A percentile compares a stretch with the other conserved stretches of the same genome.
These are phyloP conservation scores for Hypoxylon lenormandii DNA, from an alignment of 495 filamentous ascomycete genomes.

Conservation along the genomic window DNA sequence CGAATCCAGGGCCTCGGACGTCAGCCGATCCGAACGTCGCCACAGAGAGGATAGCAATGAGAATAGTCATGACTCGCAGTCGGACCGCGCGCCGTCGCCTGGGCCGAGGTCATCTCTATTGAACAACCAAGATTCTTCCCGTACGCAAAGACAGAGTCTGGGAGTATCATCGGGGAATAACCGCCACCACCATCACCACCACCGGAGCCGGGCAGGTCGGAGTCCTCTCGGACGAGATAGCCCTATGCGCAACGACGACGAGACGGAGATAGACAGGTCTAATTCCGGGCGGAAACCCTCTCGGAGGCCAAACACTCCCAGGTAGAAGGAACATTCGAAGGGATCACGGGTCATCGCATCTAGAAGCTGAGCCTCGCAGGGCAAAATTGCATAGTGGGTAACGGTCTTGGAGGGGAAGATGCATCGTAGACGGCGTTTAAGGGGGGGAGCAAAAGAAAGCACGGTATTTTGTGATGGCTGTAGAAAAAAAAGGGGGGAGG, in stretches of 20 bases:
- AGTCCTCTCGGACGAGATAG: conserved; percentile 44
- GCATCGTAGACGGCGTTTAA: conserved; percentile 38
- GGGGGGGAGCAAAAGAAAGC: conserved; percentile 5
- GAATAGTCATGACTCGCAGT: conserved; percentile 40
- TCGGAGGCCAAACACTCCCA: conserved; percentile 19
- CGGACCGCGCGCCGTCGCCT: conserved; percentile 44
- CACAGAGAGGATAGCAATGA: conserved; percentile 52
- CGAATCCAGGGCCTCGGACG: conserved; percentile 16
- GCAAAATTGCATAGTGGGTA: conserved; percentile 31
- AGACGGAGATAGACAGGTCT: conserved; percentile 18
- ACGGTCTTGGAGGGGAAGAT: conserved; percentile 15
- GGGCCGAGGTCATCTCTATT: conserved; percentile 25
- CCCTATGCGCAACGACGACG: conserved; percentile 14
- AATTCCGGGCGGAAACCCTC: conserved; percentile 15
- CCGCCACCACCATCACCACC: conserved; percentile 30
- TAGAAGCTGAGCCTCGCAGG: conserved; percentile 10
- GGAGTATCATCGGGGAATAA: conserved; percentile 10
- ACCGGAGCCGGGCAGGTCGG: conserved; percentile 31
- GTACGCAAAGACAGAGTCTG: conserved; percentile 16
- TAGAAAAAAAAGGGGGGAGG: background rate
- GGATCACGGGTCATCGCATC: conserved; percentile 16
- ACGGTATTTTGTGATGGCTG: conserved; percentile 33
- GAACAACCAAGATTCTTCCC: conserved; percentile 13
- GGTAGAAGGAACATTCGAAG: background rate
- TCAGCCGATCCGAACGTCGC: conserved; percentile 38